Percentiles rank a stretch among this genome's conserved stretches.
Evolutionary conservation across 2,329 filamentous ascomycete genomes (phyloP).

Genomic region (Hypoxylon sp.): DNA sequence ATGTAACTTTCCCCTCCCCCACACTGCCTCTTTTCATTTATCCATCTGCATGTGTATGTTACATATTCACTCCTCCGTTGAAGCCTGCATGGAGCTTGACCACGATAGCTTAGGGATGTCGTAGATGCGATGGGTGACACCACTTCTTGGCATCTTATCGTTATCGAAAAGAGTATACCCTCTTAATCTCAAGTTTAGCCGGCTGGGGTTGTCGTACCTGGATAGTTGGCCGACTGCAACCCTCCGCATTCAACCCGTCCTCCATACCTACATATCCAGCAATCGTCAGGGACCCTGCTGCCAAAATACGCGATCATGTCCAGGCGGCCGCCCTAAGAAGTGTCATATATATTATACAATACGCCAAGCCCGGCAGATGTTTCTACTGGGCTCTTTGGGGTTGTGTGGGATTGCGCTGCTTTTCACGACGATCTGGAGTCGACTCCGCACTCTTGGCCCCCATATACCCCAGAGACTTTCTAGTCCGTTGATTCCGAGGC

Average conservation of each 20-base stretch:
- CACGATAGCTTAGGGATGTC: constrained; percentile 27
- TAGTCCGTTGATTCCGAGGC: constrained; percentile 30
- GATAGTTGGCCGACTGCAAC: constrained; percentile 42
- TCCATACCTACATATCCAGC: constrained; percentile 28
- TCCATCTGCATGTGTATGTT: constrained; percentile 42
- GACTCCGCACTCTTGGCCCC: constrained; percentile 41
- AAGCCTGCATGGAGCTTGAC: constrained; percentile 29
- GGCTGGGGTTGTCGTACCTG: constrained; percentile 35
- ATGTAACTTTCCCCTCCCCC: constrained; percentile 47
- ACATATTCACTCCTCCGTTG: constrained; percentile 19
- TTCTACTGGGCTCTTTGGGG: constrained; percentile 27
- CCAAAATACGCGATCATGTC: constrained; percentile 27
- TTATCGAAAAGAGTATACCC: constrained; percentile 44
- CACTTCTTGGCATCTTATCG: constrained; percentile 44
- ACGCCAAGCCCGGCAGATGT: constrained; percentile 48
- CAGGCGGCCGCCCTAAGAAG: constrained; percentile 33
- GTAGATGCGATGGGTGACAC: constrained; percentile 25
- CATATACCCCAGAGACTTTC: constrained; percentile 8
- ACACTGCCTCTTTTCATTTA: constrained; percentile 44
- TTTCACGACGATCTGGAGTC: constrained; percentile 22
- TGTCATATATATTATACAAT: constrained; percentile 41
- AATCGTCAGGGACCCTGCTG: constrained; percentile 32
- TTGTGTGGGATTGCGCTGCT: constrained; percentile 33
- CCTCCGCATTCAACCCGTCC: constrained; percentile 39
- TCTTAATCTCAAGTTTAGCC: constrained; percentile 46